A percentile compares a stretch with the other conserved stretches of the same genome.
These are phyloP conservation scores for Parietaria judaica DNA, from an alignment of 306 rosid species.

Conservation along the genomic window DNA sequence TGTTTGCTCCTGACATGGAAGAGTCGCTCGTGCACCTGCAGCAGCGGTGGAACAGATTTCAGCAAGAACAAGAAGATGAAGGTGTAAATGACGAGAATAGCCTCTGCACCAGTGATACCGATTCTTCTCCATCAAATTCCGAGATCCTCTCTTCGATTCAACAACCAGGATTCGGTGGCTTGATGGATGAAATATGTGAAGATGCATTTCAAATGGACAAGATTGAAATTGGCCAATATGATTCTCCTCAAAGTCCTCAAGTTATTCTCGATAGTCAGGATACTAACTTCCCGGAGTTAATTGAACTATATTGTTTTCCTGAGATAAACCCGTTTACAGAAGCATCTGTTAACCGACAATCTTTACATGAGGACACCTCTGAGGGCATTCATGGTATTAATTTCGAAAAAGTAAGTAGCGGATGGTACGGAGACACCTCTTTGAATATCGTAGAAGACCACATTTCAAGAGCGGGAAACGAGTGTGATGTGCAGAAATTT, in stretches of 20 bases:
- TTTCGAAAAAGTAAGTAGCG: slow-evolving; percentile 46
- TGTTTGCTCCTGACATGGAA: slow-evolving; percentile 94
- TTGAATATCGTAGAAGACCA: slow-evolving; percentile 66
- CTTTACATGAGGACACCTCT: slow-evolving; percentile 31
- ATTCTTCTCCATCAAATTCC: slow-evolving; percentile 32
- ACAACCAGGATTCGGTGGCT: slow-evolving; percentile 41
- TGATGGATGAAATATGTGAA: slow-evolving; percentile 85
- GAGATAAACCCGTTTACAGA: slow-evolving; percentile 48
- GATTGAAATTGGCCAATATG: slow-evolving; percentile 24
- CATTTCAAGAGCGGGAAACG: slow-evolving; percentile 40
- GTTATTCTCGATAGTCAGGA: slow-evolving; percentile 35
- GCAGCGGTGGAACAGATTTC: slow-evolving; percentile 81
- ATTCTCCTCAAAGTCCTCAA: slow-evolving; percentile 40
- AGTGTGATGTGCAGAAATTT: slow-evolving; percentile 19
- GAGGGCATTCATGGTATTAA: slow-evolving; percentile 37
- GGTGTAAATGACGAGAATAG: slow-evolving; percentile 30
- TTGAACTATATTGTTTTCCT: slow-evolving; percentile 65
- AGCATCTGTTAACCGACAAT: slow-evolving; percentile 40
- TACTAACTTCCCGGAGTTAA: slow-evolving; percentile 50
- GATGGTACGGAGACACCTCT: slow-evolving; percentile 61
- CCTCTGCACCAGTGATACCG: slow-evolving; percentile 27
- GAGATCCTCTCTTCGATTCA: slow-evolving; percentile 29
- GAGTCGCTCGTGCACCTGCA: slow-evolving; percentile 89
- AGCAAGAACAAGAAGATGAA: slow-evolving; percentile 54
- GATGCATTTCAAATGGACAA: slow-evolving; percentile 58